Evolutionary conservation across 2,329 filamentous ascomycete genomes (phyloP), one percentile per base, ranked within the genome.

Genomic region (Colletotrichum liaoningense): DNA sequence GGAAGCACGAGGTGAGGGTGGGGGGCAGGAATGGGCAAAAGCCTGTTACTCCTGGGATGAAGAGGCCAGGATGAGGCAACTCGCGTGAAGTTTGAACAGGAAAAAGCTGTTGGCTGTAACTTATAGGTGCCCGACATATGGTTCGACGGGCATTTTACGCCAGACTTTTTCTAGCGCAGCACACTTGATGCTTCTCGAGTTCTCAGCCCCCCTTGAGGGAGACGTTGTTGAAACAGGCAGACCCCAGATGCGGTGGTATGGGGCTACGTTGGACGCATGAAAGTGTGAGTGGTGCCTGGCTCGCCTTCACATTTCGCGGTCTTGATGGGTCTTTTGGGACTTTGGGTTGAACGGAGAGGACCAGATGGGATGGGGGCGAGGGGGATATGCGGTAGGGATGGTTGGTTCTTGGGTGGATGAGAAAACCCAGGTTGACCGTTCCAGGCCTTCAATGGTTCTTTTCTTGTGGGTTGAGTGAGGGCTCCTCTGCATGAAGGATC

Each of bases 141-240:
- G 70, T 73, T 73, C 70, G 70, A 57, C 70, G 67, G 70, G 26
- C 24, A 73, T 56, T 54, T 73, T 73, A 54, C 30, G 14, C 56
- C 38, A 16, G 42, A 55, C 24, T 62, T 60, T 52, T 52, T 19
- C 26, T 66, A 14, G 26, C 16, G n/a, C 60, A 49, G 60, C 59
- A 38, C 60, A 16, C 38, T 22, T 35, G 46, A 54, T 22, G 12
- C 38, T 42, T 42, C 38, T 42, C 38, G 38, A 42, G 38, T 9
- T 46, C 16, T 42, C 4, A 49, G 19, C n/a, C 30, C 28, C 28
- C 16, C 19, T 16, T 42, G 38, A 35, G 42, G 19, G 42, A 49
- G 42, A 49, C 42, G 42, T n/a, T 49, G 24, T 19, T 65, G 60
- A 60, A 73, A 42, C 60, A 73, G 49, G 71, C 62, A 62, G 52